Conservation (phyloP, 371 early-diverging fungal genomes). For the Mortierella sp. region DNA sequence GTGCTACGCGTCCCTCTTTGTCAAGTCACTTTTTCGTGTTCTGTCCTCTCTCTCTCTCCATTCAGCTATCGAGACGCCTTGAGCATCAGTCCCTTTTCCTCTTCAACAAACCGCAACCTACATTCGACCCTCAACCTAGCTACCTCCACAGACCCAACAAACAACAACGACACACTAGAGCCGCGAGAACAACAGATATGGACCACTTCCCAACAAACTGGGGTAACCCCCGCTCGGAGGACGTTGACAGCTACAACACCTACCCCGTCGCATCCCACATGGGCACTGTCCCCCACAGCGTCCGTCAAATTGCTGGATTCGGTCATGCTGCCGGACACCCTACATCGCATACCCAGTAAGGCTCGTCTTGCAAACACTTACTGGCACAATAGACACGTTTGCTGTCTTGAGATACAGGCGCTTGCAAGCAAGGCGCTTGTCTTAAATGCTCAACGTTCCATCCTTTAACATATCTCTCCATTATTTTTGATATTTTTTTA, state of each 20-base stretch:
- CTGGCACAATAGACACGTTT: not conserved
- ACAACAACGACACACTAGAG: not conserved
- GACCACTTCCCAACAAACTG: slow-evolving; percentile 87
- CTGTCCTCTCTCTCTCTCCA: not conserved
- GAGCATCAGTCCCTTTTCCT: not conserved
- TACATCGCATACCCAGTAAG: slow-evolving; percentile 75
- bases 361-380: not conserved
- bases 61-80: not conserved
- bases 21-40: slow-evolving; percentile 11
- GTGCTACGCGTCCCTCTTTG: not conserved
- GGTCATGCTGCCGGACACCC: slow-evolving; percentile 62
- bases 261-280: slow-evolving; percentile 64
- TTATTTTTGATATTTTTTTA: slow-evolving; percentile 35
- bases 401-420: too few species aligned
- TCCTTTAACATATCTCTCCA: not conserved
- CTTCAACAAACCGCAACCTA: not conserved
- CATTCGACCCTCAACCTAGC: not conserved
- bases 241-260: slow-evolving; percentile 71
- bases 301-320: slow-evolving; percentile 53
- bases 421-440: too few species aligned
- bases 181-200: slow-evolving; percentile 61
- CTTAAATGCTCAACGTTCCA: too few species aligned
- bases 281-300: slow-evolving; percentile 49
- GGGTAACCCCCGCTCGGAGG: slow-evolving; percentile 83
- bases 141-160: not conserved